A percentile compares a stretch with the other conserved stretches of the same genome.
Conservation (phyloP, 169 alveolate species). For the Cryptosporidium baileyi region DNA sequence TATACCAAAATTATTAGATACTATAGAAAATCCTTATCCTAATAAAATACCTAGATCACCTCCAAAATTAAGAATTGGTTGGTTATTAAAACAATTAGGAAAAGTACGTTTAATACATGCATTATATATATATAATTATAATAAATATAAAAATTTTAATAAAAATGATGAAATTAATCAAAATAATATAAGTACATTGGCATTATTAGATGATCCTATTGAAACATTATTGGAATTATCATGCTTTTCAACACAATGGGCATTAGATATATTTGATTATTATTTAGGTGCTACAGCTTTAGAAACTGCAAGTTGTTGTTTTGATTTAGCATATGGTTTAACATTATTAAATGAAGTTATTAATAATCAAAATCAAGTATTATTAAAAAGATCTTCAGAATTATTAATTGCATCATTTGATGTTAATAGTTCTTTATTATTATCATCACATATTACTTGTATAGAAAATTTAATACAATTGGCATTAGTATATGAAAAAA, state of each 20-base stretch:
- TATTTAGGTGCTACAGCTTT: slow-evolving; percentile 58
- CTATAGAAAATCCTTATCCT: slow-evolving; percentile 50
- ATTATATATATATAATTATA: not conserved
- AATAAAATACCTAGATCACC: slow-evolving; percentile 47
- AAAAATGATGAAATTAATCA: not conserved
- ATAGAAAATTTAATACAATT: slow-evolving; percentile 43
- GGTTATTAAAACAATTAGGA: slow-evolving; percentile 59
- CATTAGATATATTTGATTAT: slow-evolving; percentile 68
- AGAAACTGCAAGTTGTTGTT: slow-evolving; percentile 61
- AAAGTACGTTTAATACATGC: slow-evolving; percentile 29
- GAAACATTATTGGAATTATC: slow-evolving; percentile 51
- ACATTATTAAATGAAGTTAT: not conserved
- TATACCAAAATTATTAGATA: slow-evolving; percentile 6
- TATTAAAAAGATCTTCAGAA: slow-evolving; percentile 56
- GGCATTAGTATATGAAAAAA: slow-evolving; percentile 54
- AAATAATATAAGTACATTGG: slow-evolving; percentile 12
- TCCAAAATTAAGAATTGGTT: slow-evolving; percentile 53
- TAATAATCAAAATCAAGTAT: slow-evolving; percentile 11
- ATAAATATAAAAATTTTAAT: not conserved
- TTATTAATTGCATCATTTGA: slow-evolving; percentile 50
- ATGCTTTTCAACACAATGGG: slow-evolving; percentile 58
- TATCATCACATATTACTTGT: slow-evolving; percentile 4
- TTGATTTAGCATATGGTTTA: slow-evolving; percentile 48
- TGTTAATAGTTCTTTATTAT: slow-evolving; percentile 30
- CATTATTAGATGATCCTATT: slow-evolving; percentile 23